Base-by-base conservation (phyloP, 2,329 filamentous ascomycete genomes). In the Tolypocladium tropicale region DNA sequence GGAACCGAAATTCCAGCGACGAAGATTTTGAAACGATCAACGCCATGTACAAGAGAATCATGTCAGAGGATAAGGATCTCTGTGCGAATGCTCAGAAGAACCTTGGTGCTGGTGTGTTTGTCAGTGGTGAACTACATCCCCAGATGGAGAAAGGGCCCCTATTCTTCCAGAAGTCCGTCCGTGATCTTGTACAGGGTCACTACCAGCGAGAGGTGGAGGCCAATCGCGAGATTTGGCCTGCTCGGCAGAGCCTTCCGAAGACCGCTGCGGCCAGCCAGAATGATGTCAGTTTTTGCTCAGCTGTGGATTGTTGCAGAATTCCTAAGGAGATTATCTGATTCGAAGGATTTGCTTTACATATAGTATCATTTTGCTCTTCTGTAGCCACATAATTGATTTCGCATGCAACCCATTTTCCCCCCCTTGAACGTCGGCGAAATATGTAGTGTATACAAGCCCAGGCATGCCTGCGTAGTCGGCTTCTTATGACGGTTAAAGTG, bases 11-110 rank as follows among this genome's bases (percentile, higher is more conserved):
- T 64, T 78, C 81, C 4, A 75, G 74, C n/a, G 78, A 84, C 18
- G 77, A 78, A 30, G 78, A 83, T 57, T 86, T 85, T 64, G 68
- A 75, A 16, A 68, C 73, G 54, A 81, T 85, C 67, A 77, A 75
- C 66, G 68, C 78, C 50, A 80, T 85, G 62, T 86, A 85, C 72
- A 82, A 81, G 68, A 78, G 79, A 41, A 77, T 86, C 67, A 81
- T 85, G 78, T 74, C 76, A 1, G 83, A 86, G 67, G 83, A 86
- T 71, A 85, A 85, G 64, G 73, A 78, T 10, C 77, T 86, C 30
- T 86, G 83, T 70, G 72, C 76, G 61, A 75, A 75, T 14, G 77
- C 80, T 1, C 83, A 86, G 64, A 75, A 74, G 66, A 86, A 86
- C 66, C 74, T 86, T 61, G 80, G 82, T 65, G 74, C 78, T 0